Base-by-base conservation (phyloP, 345 rosid genomes). In the Abelmoschus esculentus region DNA sequence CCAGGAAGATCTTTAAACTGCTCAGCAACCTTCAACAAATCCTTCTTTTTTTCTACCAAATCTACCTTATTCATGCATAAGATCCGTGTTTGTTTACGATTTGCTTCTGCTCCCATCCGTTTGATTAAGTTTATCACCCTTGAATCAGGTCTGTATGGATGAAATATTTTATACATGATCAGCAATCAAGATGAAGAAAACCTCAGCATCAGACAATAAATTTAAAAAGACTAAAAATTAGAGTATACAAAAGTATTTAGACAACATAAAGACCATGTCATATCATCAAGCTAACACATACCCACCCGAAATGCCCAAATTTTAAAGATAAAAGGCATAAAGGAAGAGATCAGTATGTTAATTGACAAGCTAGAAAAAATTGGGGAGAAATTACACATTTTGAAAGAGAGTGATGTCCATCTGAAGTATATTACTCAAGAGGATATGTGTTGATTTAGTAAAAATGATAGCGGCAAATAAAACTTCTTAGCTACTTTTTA, bases 51-150 rank as follows among this genome's bases (percentile, higher is more conserved):
- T 93, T 82, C 86, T 64, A 93, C 88, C 52, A 93, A 77, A 79
- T 91, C 98, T 76, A 89, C 83, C 79, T 32, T 91, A 73, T 95
- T 95, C 91, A 95, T 86, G 80, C 99, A 95, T 75, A 95, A 81
- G 40, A 95, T 72, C 64, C 96, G 84, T 74, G 84, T 86, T 69
- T 95, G 99, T 69, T 80, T 87, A 4, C 88, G 75, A 73, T 87
- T 82, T 75, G 72, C 75, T 77, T 85, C 85, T 63, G 80, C 80
- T 3, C 97, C 99, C 90, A 91, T 76, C 38, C 66, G 81, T 75
- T 83, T 79, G 74, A 95, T 87, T 82, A 95, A 78, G 72, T 72
- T 86, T 72, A 80, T 58, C 57, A 95, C 99, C 81, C 99, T 88
- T 52, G 82, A 70, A 81, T 95, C 96, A 49, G 96, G 96, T 81